Evolutionary conservation across 2,329 filamentous ascomycete genomes (phyloP).

Genomic region (Fusarium domesticum): DNA sequence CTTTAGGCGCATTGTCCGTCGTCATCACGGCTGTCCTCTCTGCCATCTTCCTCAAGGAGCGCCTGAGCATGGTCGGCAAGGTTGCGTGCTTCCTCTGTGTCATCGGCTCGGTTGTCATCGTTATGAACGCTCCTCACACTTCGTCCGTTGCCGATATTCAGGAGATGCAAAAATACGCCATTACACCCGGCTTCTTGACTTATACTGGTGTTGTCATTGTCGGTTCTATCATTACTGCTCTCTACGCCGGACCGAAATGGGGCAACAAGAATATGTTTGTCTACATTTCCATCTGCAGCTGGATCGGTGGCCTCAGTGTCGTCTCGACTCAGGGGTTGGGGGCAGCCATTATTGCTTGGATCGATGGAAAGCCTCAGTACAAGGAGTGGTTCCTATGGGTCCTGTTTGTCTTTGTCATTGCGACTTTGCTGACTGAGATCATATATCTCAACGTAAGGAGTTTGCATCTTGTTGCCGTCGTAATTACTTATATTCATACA

Average conservation of each 20-base stretch:
- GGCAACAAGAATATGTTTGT: constrained; percentile 98
- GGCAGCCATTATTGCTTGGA: constrained; percentile 84
- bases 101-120: constrained; percentile 87
- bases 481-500: constrained; percentile 45
- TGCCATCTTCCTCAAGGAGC: constrained; percentile 92
- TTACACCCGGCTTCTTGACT: constrained; percentile 79
- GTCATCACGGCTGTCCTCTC: constrained; percentile 89
- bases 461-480: neutral
- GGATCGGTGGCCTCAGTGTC: constrained; percentile 90
- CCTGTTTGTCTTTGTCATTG: constrained; percentile 82
- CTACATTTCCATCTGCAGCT: constrained; percentile 93
- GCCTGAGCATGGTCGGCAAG: constrained; percentile 92
- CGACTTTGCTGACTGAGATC: constrained; percentile 89
- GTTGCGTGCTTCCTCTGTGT: constrained; percentile 96
- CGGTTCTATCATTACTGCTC: constrained; percentile 66
- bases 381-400: constrained; percentile 98
- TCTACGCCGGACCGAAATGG: constrained; percentile 82
- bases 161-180: constrained; percentile 85
- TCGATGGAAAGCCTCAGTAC: constrained; percentile 78
- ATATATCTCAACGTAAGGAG: constrained; percentile 87
- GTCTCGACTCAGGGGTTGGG: constrained; percentile 93
- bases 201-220: constrained; percentile 83
- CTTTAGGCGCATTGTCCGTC: constrained; percentile 84
- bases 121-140: constrained; percentile 84
- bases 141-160: constrained; percentile 85